phyloP scores from a whole-genome alignment of 345 rosid species.

The Arabidopsis thaliana region DNA sequence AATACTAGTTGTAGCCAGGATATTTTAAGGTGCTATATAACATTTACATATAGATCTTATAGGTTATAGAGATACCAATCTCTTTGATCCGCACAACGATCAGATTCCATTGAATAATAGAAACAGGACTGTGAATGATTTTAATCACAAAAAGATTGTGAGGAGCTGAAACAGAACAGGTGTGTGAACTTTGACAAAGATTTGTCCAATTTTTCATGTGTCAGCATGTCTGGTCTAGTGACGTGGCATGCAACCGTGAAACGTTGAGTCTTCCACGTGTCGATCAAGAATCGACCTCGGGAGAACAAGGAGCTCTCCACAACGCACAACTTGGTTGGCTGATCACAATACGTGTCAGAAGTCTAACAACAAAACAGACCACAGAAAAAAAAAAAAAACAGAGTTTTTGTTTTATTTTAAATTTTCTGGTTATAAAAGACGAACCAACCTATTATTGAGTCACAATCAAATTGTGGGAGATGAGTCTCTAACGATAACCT shows the following conservation, averaged over 20 bases:
- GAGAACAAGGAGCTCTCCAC: slow-evolving; percentile 44
- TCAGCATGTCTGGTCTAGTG: not conserved
- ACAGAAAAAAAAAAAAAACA: slow-evolving; percentile 25
- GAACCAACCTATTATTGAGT: slow-evolving; percentile 6
- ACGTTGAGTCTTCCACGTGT: slow-evolving; percentile 31
- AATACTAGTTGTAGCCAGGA: slow-evolving; percentile 22
- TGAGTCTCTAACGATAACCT: slow-evolving; percentile 38
- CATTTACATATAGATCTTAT: slow-evolving; percentile 24
- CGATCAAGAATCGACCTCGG: slow-evolving; percentile 12
- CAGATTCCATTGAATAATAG: not conserved
- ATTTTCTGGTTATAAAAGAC: not conserved
- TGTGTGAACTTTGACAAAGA: slow-evolving; percentile 13
- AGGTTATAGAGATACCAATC: not conserved
- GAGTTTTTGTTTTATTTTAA: not conserved
- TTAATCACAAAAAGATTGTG: not conserved
- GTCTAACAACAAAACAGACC: not conserved
- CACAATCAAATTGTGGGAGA: slow-evolving; percentile 34
- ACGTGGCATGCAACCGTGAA: slow-evolving; percentile 11
- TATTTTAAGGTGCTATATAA: not conserved
- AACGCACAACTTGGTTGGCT: slow-evolving; percentile 36
- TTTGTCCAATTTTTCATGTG: not conserved
- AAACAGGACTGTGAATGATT: not conserved
- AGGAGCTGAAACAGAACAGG: slow-evolving; percentile 25
- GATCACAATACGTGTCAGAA: slow-evolving; percentile 42
- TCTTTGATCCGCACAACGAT: not conserved